Evolutionary conservation across 352 stramenopile species (phyloP), one percentile per base, ranked within the genome.

Genomic region (Pythium myriotylum): DNA sequence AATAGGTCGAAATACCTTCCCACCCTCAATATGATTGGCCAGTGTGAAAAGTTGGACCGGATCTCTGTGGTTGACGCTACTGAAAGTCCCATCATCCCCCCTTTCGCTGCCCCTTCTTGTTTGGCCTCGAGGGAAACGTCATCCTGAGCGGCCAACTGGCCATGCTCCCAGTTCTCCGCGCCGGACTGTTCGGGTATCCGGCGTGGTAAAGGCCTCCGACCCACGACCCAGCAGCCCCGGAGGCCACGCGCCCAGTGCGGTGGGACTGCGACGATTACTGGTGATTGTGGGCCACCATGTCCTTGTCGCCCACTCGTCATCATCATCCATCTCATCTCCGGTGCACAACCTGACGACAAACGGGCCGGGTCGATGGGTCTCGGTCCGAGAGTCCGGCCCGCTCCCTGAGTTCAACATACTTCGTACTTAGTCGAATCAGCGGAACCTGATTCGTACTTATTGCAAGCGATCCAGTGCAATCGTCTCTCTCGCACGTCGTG

Each of bases 361-460:
- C 37, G n/a, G 37, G 37, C 37, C 37, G 37, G 37, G 37, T 43
- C 17, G 8, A 3, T 4, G 7, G 5, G 37, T 20, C 7, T 20
- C 7, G 33, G 33, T 14, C 13, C 13, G 37, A n/a, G 13, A 7
- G 7, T 14, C 24, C 19, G 19, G n/a, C 22, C 20, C 45, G 16
- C 10, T 32, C 29, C 14, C 39, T 23, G 29, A 35, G 20, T 45
- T 2, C 3, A 16, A 37, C 37, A 14, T n/a, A 43, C 13, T 43
- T 59, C 51, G 51, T 48, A 59, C 51, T 59, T 59, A 17, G n/a
- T 3, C 2, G 20, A 26, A 42, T 14, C 3, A 4, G 39, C 49
- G 37, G 43, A 55, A 55, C 45, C 33, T 55, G 19, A 54, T 41
- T 43, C 56, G 56, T 63, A 63, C 33, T 63, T 52, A 52, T 8